These are phyloP conservation scores for Tremella yokohamensis DNA, from an alignment of 768 basidiomycete species.

Conservation along the genomic window DNA sequence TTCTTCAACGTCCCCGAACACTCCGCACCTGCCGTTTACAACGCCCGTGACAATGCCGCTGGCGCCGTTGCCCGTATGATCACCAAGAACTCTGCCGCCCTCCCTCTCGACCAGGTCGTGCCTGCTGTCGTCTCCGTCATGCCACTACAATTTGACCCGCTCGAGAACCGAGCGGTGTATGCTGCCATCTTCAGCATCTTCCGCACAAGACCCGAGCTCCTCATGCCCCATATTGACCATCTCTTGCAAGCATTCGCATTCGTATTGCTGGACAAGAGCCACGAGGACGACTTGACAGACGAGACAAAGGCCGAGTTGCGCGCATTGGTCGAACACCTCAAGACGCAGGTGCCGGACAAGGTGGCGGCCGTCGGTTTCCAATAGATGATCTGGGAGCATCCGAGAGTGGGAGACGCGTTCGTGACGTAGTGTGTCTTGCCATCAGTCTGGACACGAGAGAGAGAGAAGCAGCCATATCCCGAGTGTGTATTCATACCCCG, in stretches of 20 bases:
- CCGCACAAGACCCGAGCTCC: constrained; percentile 65
- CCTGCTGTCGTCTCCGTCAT: constrained; percentile 76
- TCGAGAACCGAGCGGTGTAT: constrained; percentile 88
- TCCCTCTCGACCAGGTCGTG: constrained; percentile 70
- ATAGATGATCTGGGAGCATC: constrained; percentile 1
- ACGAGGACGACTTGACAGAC: constrained; percentile 71
- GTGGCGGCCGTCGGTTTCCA: constrained; percentile 69
- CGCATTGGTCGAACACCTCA: constrained; percentile 67
- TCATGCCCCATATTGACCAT: constrained; percentile 72
- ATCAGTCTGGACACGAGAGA: too few species aligned
- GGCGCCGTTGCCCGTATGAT: constrained; percentile 89
- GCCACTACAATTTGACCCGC: constrained; percentile 79
- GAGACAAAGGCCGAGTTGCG: constrained; percentile 74
- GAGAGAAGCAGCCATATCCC: too few species aligned
- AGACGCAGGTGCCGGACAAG: constrained; percentile 69
- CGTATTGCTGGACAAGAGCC: constrained; percentile 69
- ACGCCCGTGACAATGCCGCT: constrained; percentile 94
- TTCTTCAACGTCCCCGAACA: constrained; percentile 68
- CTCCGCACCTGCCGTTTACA: constrained; percentile 64
- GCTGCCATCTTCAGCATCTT: constrained; percentile 83
- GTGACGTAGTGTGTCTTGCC: too few species aligned
- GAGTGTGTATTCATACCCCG: too few species aligned
- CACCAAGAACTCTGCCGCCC: constrained; percentile 66
- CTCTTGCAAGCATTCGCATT: constrained; percentile 73
- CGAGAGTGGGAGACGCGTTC: background rate